phyloP scores from a whole-genome alignment of 2,329 filamentous ascomycete genomes.

The Ceratocystis destructans region DNA sequence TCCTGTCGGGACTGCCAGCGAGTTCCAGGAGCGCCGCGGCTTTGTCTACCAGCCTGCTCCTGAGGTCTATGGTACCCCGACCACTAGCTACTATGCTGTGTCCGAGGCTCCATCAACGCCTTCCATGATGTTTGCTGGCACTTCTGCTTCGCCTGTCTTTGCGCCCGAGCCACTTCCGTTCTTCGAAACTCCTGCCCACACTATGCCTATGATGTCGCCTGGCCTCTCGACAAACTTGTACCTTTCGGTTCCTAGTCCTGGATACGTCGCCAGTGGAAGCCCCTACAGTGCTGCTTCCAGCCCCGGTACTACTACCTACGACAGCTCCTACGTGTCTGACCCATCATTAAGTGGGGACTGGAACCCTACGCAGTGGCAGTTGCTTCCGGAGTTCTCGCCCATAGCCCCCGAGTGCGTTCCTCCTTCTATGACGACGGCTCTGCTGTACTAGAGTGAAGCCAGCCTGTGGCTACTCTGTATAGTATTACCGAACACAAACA shows the following conservation, averaged over 20 bases:
- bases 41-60: slow-evolving; percentile 9
- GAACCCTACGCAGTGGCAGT: slow-evolving; percentile 10
- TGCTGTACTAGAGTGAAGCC: slow-evolving; percentile 14
- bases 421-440: slow-evolving; percentile 16
- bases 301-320: slow-evolving; percentile 14
- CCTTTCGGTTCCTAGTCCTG: slow-evolving; percentile 13
- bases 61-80: slow-evolving; percentile 13
- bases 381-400: slow-evolving; percentile 12
- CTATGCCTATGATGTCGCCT: slow-evolving; percentile 16
- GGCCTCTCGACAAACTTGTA: slow-evolving; percentile 7
- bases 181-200: slow-evolving; percentile 6
- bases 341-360: slow-evolving; percentile 8
- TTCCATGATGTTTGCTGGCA: slow-evolving; percentile 9
- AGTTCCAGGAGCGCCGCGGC: slow-evolving; percentile 15
- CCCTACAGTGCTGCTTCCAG: slow-evolving; percentile 16
- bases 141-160: slow-evolving; percentile 10
- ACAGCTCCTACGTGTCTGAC: slow-evolving; percentile 13
- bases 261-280: slow-evolving; percentile 10
- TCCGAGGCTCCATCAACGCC: slow-evolving; percentile 9
- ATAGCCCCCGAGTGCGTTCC: slow-evolving; percentile 18
- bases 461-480: slow-evolving; percentile 1
- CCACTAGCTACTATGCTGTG: slow-evolving; percentile 14
- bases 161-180: slow-evolving; percentile 8
- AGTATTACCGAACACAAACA: background rate
- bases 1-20: slow-evolving; percentile 9